phyloP scores from a whole-genome alignment of 148 eudicot genomes.

The Amaranthus cruentus region DNA sequence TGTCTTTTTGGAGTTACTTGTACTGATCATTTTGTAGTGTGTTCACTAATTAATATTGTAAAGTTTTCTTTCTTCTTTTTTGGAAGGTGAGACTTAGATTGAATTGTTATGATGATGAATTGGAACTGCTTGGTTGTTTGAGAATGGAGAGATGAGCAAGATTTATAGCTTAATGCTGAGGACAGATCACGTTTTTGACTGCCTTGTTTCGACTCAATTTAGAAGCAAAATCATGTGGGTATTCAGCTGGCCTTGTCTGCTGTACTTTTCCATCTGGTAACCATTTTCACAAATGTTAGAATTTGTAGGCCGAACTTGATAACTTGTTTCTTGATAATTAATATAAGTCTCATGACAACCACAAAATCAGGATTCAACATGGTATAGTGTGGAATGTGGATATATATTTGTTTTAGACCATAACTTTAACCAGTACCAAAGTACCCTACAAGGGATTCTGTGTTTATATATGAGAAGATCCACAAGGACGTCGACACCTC shows the following conservation, averaged over 20 bases:
- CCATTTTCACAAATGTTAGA: not conserved
- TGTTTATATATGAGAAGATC: not conserved
- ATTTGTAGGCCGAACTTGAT: not conserved
- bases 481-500: not conserved
- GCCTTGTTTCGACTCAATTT: not conserved
- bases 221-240: not conserved
- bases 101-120: not conserved
- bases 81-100: not conserved
- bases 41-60: too few species aligned
- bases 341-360: not conserved
- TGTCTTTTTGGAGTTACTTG: too few species aligned
- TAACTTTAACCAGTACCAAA: too few species aligned
- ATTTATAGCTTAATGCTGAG: constrained; percentile 1
- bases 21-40: not conserved
- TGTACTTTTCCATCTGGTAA: not conserved
- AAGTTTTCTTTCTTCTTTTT: too few species aligned
- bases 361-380: not conserved
- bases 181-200: not conserved
- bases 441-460: too few species aligned
- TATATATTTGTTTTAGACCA: too few species aligned
- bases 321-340: not conserved
- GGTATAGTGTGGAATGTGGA: too few species aligned
- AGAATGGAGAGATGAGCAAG: too few species aligned
- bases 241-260: not conserved
- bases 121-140: too few species aligned